Evolutionary conservation across 208 protist genomes (phyloP), one percentile per base, ranked within the genome.

Genomic region (Trypanosoma avium): DNA sequence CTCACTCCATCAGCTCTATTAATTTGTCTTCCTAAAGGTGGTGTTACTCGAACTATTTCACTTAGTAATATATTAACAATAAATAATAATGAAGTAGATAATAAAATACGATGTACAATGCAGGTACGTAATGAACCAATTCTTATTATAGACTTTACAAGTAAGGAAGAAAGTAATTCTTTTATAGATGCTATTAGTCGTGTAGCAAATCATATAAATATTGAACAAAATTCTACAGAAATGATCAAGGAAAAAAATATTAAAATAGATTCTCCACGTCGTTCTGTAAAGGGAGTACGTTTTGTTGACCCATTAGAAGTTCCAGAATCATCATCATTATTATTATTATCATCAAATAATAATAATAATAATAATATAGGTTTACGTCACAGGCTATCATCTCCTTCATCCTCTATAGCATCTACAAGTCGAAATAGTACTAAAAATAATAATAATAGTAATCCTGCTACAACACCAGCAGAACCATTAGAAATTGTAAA

Each of bases 21-120:
- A 54, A 63, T 88, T n/a, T 75, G 73, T 22, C 72, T 84, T 9
- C 66, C 61, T 2, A 50, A 67, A 17, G 78, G 75, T n/a, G 78
- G 75, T 42, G 64, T 84, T 53, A 88, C 82, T 4, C 82, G 77
- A 13, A 80, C 61, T 21, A 66, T 84, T 33, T 45, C 45, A 4
- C 56, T 82, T 40, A 13, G 54, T 1, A 63, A 62, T 19, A 50
- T 84, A 27, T 1, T 48, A 19, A 30, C 48, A 36, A 7, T 59
- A 8, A 17, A 29, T 6, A 2, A 60, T 43, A 10, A 3, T 26
- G 52, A 35, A 26, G 15, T 22, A 15, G 49, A 5, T 40, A 27
- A 29, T 38, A n/a, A 29, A 12, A 30, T 13, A 4, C 40, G 49
- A 0, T 67, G 61, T 21, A 52, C 15, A 15, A 49, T 67, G 38